Percentiles rank a stretch among this genome's conserved stretches.
Evolutionary conservation across 108 stramenopile species (phyloP).

Genomic region (Cyclotella atomus): DNA sequence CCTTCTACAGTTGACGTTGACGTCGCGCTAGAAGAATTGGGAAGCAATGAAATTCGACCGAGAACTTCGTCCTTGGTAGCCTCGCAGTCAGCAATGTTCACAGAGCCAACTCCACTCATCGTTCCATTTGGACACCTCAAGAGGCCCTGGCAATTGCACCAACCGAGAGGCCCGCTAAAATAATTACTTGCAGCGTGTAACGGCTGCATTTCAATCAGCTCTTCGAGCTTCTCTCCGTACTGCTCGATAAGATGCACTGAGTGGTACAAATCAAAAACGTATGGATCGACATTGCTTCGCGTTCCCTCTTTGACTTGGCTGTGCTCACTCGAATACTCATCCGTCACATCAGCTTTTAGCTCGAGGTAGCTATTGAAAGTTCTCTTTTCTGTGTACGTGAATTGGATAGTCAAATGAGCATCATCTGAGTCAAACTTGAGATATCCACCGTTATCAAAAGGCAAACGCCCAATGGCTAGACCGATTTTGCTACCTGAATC

Average conservation of each 20-base stretch:
- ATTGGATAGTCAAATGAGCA: slow-evolving; percentile 55
- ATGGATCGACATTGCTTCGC: slow-evolving; percentile 62
- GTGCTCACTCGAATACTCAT: slow-evolving; percentile 55
- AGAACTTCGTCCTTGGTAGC: slow-evolving; percentile 51
- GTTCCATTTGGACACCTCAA: slow-evolving; percentile 88
- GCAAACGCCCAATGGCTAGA: slow-evolving; percentile 36
- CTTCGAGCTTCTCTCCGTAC: slow-evolving; percentile 61
- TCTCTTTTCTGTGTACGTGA: slow-evolving; percentile 55
- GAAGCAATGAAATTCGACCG: slow-evolving; percentile 36
- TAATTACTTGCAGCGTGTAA: slow-evolving; percentile 10
- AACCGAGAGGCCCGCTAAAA: slow-evolving; percentile 59
- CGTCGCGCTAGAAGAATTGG: slow-evolving; percentile 5
- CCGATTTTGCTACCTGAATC: slow-evolving; percentile 22
- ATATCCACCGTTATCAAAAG: slow-evolving; percentile 25
- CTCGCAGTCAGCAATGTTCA: slow-evolving; percentile 59
- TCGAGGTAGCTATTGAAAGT: slow-evolving; percentile 50
- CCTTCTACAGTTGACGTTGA: slow-evolving; percentile 43
- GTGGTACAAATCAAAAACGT: slow-evolving; percentile 60
- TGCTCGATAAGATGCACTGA: slow-evolving; percentile 76
- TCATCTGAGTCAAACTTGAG: slow-evolving; percentile 15
- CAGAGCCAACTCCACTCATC: slow-evolving; percentile 32
- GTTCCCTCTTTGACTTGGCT: slow-evolving; percentile 30
- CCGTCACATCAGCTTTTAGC: slow-evolving; percentile 51
- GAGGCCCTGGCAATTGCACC: slow-evolving; percentile 78
- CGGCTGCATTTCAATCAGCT: slow-evolving; percentile 30